These are phyloP conservation scores for Beauveria scarabaeidicola DNA, from an alignment of 2,329 filamentous ascomycete species.

Conservation along the genomic window DNA sequence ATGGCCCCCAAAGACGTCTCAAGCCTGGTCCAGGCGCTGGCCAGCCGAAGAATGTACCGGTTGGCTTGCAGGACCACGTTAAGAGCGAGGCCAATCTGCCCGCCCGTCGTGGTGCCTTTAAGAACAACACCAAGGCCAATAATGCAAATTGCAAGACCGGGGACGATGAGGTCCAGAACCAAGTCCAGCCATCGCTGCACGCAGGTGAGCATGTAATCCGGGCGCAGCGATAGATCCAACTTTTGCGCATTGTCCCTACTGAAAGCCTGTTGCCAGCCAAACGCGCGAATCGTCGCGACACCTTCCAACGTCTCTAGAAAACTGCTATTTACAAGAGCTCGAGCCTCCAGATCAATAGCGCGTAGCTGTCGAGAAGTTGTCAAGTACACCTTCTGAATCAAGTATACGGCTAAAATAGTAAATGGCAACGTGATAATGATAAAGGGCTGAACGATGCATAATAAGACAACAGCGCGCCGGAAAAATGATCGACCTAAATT, in stretches of 20 bases:
- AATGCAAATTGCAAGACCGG: not conserved
- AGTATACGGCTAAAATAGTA: not conserved
- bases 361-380: constrained; percentile 13
- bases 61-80: not conserved
- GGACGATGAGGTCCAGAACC: constrained; percentile 34
- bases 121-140: not conserved
- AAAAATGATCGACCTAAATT: no score
- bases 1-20: constrained; percentile 21
- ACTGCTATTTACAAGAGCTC: not conserved
- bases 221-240: not conserved
- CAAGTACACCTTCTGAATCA: constrained; percentile 15
- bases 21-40: constrained; percentile 7
- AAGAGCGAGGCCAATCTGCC: not conserved
- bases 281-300: constrained; percentile 4
- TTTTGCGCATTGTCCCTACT: not conserved
- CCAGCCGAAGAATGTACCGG: not conserved
- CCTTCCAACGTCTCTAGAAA: constrained; percentile 9
- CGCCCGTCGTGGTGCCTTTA: not conserved
- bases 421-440: constrained; percentile 7
- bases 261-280: constrained; percentile 6
- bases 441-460: constrained; percentile 7
- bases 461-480: not conserved
- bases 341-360: constrained; percentile 1
- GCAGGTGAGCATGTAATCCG: constrained; percentile 28
- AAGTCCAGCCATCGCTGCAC: constrained; percentile 37